phyloP scores from a whole-genome alignment of 805 yeast genomes.

The Sugiyamaella mastotermitis region DNA sequence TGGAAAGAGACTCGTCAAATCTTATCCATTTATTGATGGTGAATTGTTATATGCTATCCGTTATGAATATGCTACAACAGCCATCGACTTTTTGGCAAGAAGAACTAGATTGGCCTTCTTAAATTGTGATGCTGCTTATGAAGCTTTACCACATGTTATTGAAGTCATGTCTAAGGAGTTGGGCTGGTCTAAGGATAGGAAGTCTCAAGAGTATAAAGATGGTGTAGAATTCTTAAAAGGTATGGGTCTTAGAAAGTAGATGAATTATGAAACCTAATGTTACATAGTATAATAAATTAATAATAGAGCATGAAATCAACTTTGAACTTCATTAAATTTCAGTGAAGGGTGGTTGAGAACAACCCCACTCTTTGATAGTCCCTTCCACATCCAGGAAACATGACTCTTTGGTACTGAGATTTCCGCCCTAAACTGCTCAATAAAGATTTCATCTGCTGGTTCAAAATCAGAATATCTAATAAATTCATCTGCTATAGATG shows the following conservation, averaged over 20 bases:
- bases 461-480: slow-evolving; percentile 71
- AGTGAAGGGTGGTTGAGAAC: slow-evolving; percentile 49
- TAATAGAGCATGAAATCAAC: too few species aligned
- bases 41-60: slow-evolving; percentile 77
- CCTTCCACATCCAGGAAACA: slow-evolving; percentile 63
- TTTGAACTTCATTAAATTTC: slow-evolving; percentile 16
- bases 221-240: slow-evolving; percentile 32
- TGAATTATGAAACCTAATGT: too few species aligned
- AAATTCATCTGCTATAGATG: slow-evolving; percentile 82
- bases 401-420: slow-evolving; percentile 47
- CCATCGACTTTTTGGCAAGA: slow-evolving; percentile 85
- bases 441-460: slow-evolving; percentile 75
- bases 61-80: slow-evolving; percentile 82
- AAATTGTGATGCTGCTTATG: slow-evolving; percentile 76
- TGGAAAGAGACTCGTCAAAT: slow-evolving; percentile 39
- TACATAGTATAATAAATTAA: too few species aligned
- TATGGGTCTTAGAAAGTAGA: slow-evolving; percentile 31
- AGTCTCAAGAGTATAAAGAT: slow-evolving; percentile 41
- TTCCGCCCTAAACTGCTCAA: slow-evolving; percentile 69
- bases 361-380: slow-evolving; percentile 48
- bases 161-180: slow-evolving; percentile 77
- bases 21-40: slow-evolving; percentile 81
- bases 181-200: slow-evolving; percentile 61
- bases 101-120: slow-evolving; percentile 90
- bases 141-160: slow-evolving; percentile 77